phyloP scores from a whole-genome alignment of 495 filamentous ascomycete genomes.

The Penicillium nucicola region DNA sequence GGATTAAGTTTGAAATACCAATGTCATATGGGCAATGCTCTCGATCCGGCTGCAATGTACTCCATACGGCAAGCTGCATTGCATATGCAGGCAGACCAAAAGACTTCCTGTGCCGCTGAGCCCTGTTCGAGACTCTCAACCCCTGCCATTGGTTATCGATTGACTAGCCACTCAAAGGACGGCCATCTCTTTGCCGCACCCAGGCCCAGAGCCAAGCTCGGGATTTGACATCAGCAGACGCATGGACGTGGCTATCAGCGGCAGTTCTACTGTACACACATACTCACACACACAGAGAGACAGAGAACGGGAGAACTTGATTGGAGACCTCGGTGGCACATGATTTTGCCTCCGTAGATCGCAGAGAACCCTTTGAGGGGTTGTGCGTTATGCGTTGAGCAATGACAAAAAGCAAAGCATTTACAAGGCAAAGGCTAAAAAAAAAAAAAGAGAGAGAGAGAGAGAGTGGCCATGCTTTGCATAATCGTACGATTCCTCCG shows the following conservation, averaged over 20 bases:
- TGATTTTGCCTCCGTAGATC: slow-evolving; percentile 9
- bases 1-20: slow-evolving; percentile 3
- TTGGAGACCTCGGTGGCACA: slow-evolving; percentile 16
- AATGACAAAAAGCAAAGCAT: neutral
- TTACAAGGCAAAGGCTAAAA: neutral
- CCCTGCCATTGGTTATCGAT: neutral
- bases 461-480: neutral
- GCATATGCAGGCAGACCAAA: slow-evolving; percentile 25
- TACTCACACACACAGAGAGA: too few relatives aligned
- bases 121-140: neutral
- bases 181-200: neutral
- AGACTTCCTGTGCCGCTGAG: slow-evolving; percentile 2
- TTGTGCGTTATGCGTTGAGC: neutral
- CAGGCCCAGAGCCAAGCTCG: slow-evolving; percentile 1
- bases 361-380: neutral
- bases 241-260: neutral
- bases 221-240: slow-evolving; percentile 1
- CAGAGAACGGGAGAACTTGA: neutral
- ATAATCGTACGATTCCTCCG: neutral
- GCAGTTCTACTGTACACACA: too few relatives aligned
- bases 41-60: slow-evolving; percentile 16
- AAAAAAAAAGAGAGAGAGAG: neutral
- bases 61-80: slow-evolving; percentile 25
- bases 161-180: neutral
- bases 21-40: slow-evolving; percentile 15